Evolutionary conservation across 768 basidiomycete genomes (phyloP), one percentile per base, ranked within the genome.

Genomic region (Boletus rubropictus): DNA sequence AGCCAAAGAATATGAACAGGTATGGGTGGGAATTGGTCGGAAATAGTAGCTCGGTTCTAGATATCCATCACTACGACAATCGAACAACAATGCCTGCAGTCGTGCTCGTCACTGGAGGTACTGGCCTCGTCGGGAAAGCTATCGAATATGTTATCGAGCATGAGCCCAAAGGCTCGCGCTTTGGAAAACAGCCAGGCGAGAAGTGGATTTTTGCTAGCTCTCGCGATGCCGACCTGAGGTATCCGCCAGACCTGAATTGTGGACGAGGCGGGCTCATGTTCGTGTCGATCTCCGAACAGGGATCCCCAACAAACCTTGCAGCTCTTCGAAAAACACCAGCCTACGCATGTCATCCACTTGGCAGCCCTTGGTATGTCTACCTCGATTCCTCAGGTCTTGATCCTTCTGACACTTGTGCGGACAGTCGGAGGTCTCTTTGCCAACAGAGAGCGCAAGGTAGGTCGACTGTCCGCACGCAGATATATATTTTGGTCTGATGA

Each of bases 301-400:
- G 81, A 91, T 64, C 69, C 77, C 3, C 76, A 70, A 50, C 79
- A 84, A 64, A 84, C 91, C 33, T 70, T 73, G 58, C 75, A 74
- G 60, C 66, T 94, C 59, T 96, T 87, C 55, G 85, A 89, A 57
- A 93, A 91, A 69, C 83, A 96, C 71, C 85, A 89, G 61, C 93
- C 95, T 0, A 95, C 90, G 1, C 86, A 94, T 77, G 91, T 97
- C 58, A 96, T 98, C 60, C 95, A 97, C 71, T 81, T 96, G 38
- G 94, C 93, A 29, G 93, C 94, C 5, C 79, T 91, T 34, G 90
- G 89, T 91, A 59, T n/a, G 81, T 44, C 21, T 24, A 15, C 12
- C 31, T 42, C 37, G 18, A 37, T 11, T 18, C 21, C 25, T 28
- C 46, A 22, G 27, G 17, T 49, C 21, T 18, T 33, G 39, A 54